Base-by-base conservation (phyloP, 2,329 filamentous ascomycete species). In the Aspergillus phoenicis region DNA sequence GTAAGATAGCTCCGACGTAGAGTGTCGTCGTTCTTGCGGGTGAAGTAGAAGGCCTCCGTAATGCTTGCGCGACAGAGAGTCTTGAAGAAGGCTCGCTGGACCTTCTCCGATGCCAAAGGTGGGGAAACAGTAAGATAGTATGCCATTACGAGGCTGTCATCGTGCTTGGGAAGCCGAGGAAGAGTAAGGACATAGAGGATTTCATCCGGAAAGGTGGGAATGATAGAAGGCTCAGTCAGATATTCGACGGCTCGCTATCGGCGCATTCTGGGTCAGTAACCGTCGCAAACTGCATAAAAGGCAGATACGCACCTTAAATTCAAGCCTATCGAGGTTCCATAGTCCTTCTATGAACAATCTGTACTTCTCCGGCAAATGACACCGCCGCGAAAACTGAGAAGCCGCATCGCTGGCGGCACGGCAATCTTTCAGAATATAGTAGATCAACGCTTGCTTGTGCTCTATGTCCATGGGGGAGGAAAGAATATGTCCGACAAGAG, bases 121-220 rank as follows among this genome's bases (percentile, higher is more conserved):
- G 92, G 91, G 65, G 88, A 87, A 1, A 89, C 88, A 11, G 89
- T 86, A 66, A 93, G 84, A 77, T 90, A 95, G 77, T 95, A 96
- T 10, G 91, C 89, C 28, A 95, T 82, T 0, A 90, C 85, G 2
- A 93, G 82, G 26, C 80, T 83, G 68, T 86, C 85, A 71, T 91
- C 87, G 59, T 82, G 80, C 52, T 83, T 78, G 45, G 82, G 78
- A 39, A 87, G 82, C 64, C 87, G 83, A 2, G 75, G 64, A 39
- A 84, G 83, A 55, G 91, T 85, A 4, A 95, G 84, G 4, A 84
- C 83, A 26, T 84, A 84, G 66, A 95, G 83, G 56, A 96, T 93
- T 63, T 96, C 90, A 76, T 95, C 91, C 59, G 90, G 85, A 70
- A 95, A 96, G 57, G 92, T 92, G 38, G 90, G 88, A 20, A 89